Conservation (phyloP, 2,329 filamentous ascomycete species). For the Stromatinia cepivora region DNA sequence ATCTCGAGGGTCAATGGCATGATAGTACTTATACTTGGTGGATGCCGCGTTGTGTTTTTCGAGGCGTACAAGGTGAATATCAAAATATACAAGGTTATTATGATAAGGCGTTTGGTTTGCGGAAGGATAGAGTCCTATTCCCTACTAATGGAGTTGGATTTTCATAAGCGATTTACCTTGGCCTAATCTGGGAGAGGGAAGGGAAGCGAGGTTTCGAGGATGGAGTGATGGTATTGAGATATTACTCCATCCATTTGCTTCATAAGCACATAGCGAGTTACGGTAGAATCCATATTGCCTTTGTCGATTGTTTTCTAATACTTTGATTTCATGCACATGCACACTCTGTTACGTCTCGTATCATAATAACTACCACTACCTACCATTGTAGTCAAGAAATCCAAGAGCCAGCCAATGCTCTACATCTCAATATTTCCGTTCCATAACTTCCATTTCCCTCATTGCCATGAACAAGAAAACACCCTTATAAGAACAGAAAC, state of each 20-base stretch:
- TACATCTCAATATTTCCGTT: too few relatives aligned
- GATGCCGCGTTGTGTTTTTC: neutral
- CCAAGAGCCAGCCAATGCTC: too few relatives aligned
- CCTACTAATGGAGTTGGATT: conserved; percentile 14
- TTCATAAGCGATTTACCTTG: neutral
- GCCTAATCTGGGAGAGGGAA: neutral
- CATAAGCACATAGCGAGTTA: neutral
- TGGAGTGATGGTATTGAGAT: neutral
- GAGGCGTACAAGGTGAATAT: conserved; percentile 5
- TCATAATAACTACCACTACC: neutral
- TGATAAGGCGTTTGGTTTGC: conserved; percentile 8
- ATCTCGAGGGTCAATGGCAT: neutral
- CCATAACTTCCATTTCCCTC: too few relatives aligned
- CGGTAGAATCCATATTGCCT: neutral
- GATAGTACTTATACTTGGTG: neutral
- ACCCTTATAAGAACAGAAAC: too few relatives aligned
- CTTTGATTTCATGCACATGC: neutral
- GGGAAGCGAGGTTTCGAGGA: neutral
- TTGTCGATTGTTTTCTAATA: neutral
- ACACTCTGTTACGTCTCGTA: neutral
- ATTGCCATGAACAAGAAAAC: too few relatives aligned
- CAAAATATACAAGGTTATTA: neutral
- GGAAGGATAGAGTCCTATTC: neutral
- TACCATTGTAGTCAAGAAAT: too few relatives aligned
- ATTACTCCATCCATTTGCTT: neutral